A percentile compares a stretch with the other conserved stretches of the same genome.
Evolutionary conservation across 352 stramenopile genomes (phyloP).

Genomic region (Globisporangium emineosum): DNA sequence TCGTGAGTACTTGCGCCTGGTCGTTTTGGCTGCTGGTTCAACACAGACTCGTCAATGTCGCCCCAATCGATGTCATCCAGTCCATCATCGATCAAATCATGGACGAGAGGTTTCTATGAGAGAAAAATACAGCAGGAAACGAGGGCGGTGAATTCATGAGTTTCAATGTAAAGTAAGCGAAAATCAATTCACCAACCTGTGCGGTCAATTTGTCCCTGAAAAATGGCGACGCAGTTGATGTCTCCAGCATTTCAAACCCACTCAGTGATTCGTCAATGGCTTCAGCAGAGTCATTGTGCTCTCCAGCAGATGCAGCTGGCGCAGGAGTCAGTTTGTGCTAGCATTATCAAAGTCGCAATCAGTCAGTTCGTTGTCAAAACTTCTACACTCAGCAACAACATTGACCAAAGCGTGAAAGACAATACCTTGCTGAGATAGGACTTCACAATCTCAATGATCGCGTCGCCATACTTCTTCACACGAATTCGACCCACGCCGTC

Average conservation of each 20-base stretch:
- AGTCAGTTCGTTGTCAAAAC: neutral
- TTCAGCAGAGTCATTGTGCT: constrained; percentile 23
- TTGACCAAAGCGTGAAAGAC: neutral
- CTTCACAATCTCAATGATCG: constrained; percentile 84
- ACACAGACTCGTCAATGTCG: constrained; percentile 42
- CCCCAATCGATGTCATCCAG: constrained; percentile 70
- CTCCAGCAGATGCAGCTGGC: constrained; percentile 19
- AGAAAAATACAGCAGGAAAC: neutral
- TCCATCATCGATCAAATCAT: constrained; percentile 32
- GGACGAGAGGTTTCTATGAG: constrained; percentile 6
- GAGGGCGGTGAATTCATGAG: neutral
- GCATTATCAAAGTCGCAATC: neutral
- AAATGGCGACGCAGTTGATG: constrained; percentile 43
- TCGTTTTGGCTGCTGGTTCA: constrained; percentile 32
- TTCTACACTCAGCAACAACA: neutral
- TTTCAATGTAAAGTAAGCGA: neutral
- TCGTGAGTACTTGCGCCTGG: constrained; percentile 15
- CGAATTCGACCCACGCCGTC: constrained; percentile 80
- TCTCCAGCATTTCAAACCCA: constrained; percentile 23
- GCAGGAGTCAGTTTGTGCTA: constrained; percentile 67
- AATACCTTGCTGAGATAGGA: constrained; percentile 72
- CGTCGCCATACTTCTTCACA: constrained; percentile 82
- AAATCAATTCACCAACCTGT: constrained; percentile 5
- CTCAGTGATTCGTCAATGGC: constrained; percentile 30
- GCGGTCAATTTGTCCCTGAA: constrained; percentile 31